Evolutionary conservation across 345 rosid genomes (phyloP).

Genomic region (Eucalyptus urophylla): DNA sequence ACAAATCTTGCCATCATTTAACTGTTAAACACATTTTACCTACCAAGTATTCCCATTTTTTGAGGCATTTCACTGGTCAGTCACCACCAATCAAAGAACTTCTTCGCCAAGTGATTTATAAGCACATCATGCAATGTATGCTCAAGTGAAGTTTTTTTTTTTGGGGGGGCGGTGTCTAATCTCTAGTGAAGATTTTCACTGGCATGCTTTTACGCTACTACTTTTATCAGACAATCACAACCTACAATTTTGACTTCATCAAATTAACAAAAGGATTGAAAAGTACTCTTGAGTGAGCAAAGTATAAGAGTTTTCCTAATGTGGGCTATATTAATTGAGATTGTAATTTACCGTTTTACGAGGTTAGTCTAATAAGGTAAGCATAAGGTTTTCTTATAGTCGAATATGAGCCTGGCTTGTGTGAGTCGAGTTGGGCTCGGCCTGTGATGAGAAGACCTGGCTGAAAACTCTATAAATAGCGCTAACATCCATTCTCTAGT

Average conservation of each 20-base stretch:
- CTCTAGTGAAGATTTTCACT: background rate
- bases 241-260: background rate
- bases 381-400: no score
- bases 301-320: background rate
- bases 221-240: background rate
- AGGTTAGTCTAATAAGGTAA: no score
- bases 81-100: background rate
- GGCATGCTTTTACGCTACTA: background rate
- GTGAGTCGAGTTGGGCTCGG: accelerated
- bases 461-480: no score
- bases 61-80: background rate
- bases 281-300: background rate
- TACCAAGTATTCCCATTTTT: background rate
- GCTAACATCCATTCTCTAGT: no score
- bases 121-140: background rate
- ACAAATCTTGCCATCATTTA: background rate
- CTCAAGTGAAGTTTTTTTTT: background rate
- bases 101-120: background rate
- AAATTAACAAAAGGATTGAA: background rate
- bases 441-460: accelerated
- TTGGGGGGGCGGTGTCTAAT: no score
- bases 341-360: no score
- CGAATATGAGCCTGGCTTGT: no score
- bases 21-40: background rate
- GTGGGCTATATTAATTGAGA: no score